Evolutionary conservation across 2,329 filamentous ascomycete genomes (phyloP), one percentile per base, ranked within the genome.

Genomic region (Xylariaceae sp.): DNA sequence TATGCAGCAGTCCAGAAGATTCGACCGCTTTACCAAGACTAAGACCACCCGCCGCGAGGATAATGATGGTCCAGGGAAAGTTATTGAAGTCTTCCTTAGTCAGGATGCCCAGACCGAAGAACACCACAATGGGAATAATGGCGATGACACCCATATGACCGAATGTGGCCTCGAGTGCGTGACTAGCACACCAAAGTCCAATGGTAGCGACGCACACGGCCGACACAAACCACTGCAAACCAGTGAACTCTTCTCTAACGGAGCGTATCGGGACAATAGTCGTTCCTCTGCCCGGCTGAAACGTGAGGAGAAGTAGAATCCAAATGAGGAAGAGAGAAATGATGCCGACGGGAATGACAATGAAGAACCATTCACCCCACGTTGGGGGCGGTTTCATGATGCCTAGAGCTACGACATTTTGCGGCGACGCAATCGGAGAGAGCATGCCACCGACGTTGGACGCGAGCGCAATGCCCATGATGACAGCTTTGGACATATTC

Each of bases 81-180:
- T 98, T 98, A 74, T 98, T 98, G 65, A 98, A 98, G 69, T 98
- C 93, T 68, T 97, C 93, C 69, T 97, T 98, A 39, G 91, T 97
- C 23, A 98, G 75, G 55, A 97, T 92, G 10, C 93, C 93, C 2
- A 90, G 91, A 44, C 93, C 93, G 59, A 98, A 98, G 77, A 98
- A 98, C 34, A 96, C 75, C 3, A 95, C 86, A 41, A 98, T 85
- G 5, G 93, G 93, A 49, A 98, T 89, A 62, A 98, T 95, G 47
- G 93, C 94, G 34, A 98, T 87, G 42, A 98, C 91, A 42, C 93
- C 93, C 93, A 98, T 98, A 63, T 98, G 92, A 44, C 93, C 93
- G 61, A 98, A 96, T 0, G 92, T 70, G 50, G 77, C 70, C 61
- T 97, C 89, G 6, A 98, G 78, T 60, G 93, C 86, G 66, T 97